phyloP scores from a whole-genome alignment of 768 basidiomycete species.

The Hericium rajendrae region DNA sequence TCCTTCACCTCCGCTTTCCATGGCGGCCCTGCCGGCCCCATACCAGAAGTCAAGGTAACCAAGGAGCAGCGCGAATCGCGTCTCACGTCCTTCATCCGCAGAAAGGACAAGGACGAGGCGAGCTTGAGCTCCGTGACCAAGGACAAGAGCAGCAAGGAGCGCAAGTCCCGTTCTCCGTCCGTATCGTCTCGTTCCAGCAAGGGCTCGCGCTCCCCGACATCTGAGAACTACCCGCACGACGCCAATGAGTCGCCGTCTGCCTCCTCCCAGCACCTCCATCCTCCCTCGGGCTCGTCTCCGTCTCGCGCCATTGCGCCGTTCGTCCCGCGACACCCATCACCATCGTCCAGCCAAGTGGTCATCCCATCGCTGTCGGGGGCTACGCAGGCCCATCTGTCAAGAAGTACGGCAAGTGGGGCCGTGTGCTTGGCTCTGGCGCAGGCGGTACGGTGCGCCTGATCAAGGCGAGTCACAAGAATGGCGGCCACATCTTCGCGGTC shows the following conservation, averaged over 20 bases:
- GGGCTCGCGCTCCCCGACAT: slow-evolving; percentile 1
- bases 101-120: slow-evolving; percentile 23
- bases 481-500: slow-evolving; percentile 84
- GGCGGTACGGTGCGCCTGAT: slow-evolving; percentile 98
- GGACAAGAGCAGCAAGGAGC: neutral
- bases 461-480: slow-evolving; percentile 74
- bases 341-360: slow-evolving; percentile 14
- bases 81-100: slow-evolving; percentile 26
- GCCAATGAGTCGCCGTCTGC: neutral
- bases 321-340: slow-evolving; percentile 2
- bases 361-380: slow-evolving; percentile 66
- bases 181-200: slow-evolving; percentile 2
- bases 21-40: neutral
- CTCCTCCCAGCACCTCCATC: neutral
- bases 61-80: slow-evolving; percentile 16
- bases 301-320: neutral
- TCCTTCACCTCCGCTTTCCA: slow-evolving; percentile 14
- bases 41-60: neutral
- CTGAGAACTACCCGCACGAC: slow-evolving; percentile 3
- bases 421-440: slow-evolving; percentile 89
- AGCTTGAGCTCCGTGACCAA: neutral
- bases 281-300: neutral
- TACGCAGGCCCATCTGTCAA: slow-evolving; percentile 87
- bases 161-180: slow-evolving; percentile 21
- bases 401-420: slow-evolving; percentile 99